Conservation (phyloP, 371 early-diverging fungal species). For the Mortierella sp. region DNA sequence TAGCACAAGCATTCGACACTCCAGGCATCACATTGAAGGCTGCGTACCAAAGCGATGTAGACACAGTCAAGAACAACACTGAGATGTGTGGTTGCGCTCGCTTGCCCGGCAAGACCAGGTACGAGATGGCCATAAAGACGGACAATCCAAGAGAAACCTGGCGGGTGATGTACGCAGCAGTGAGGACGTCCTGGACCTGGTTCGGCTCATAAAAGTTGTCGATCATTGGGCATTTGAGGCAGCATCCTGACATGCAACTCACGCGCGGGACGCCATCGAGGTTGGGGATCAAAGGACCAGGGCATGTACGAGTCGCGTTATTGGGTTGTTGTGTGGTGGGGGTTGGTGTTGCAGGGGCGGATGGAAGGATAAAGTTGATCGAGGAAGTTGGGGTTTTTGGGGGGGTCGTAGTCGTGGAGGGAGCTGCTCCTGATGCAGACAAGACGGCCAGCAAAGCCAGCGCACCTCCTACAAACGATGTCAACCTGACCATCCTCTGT, state of each 20-base stretch:
- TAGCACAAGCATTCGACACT: slow-evolving; percentile 32
- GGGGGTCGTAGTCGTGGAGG: not conserved
- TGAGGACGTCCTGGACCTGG: slow-evolving; percentile 24
- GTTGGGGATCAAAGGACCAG: slow-evolving; percentile 28
- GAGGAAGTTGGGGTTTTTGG: not conserved
- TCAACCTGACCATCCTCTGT: slow-evolving; percentile 4
- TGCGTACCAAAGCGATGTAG: slow-evolving; percentile 49
- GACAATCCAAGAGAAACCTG: slow-evolving; percentile 47
- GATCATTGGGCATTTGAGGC: slow-evolving; percentile 39
- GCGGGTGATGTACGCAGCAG: slow-evolving; percentile 38
- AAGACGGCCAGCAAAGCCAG: slow-evolving; percentile 16
- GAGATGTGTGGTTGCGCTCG: slow-evolving; percentile 61
- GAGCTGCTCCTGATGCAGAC: slow-evolving; percentile 8
- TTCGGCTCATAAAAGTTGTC: slow-evolving; percentile 43
- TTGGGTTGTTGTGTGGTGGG: not conserved
- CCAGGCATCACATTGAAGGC: slow-evolving; percentile 52
- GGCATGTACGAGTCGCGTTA: slow-evolving; percentile 7
- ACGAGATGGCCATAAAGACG: slow-evolving; percentile 57
- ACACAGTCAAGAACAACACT: slow-evolving; percentile 58
- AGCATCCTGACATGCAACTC: slow-evolving; percentile 18
- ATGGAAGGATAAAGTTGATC: slow-evolving; percentile 7
- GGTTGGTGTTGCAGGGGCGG: slow-evolving; percentile 4
- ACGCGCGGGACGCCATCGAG: not conserved
- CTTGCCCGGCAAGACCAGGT: slow-evolving; percentile 57
- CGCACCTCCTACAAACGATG: slow-evolving; percentile 40